Base-by-base conservation (phyloP, 2,329 filamentous ascomycete species). In the Fusarium globosum region DNA sequence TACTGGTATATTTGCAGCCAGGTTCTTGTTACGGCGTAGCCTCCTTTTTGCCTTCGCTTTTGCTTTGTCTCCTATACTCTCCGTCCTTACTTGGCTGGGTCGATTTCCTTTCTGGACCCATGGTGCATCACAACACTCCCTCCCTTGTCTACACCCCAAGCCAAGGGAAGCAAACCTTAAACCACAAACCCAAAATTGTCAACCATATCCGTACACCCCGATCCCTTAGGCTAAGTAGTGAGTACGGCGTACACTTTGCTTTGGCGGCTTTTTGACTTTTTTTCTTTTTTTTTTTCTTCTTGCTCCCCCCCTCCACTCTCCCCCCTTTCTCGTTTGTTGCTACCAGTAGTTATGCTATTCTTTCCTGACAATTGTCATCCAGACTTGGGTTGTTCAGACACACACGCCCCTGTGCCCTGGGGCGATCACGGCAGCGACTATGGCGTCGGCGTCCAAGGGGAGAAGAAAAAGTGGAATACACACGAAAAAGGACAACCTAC, bases 161-260 rank as follows among this genome's bases (percentile, higher is more conserved):
- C 26, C 30, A 64, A 71, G 42, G 67, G 60, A 62, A 73, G 58
- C 48, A 67, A 73, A 73, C 67, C 61, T 67, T 60, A 73, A 73
- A 73, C 53, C 36, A 58, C 23, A 57, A 74, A 57, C 64, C 71
- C 67, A 71, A 71, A 67, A 66, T 61, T 61, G 69, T 51, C 56
- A 36, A 66, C 48, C 45, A 64, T 63, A 33, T 33, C 33, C 33
- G 33, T 33, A 71, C 70, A 45, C 66, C 70, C 70, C 61, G 55
- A 51, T 28, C 53, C 45, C 66, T 57, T 49, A 52, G 38, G 20
- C 45, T 52, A 65, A 51, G 71, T 73, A 73, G 61, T 70, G 38
- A 68, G 43, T 69, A 69, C 66, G 41, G 35, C 53, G 39, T 26
- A 53, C 38, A 60, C 43, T 65, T 61, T 68, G 20, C 39, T 41